Conservation (phyloP, 2,329 filamentous ascomycete genomes). For the Fusarium anguioides region DNA sequence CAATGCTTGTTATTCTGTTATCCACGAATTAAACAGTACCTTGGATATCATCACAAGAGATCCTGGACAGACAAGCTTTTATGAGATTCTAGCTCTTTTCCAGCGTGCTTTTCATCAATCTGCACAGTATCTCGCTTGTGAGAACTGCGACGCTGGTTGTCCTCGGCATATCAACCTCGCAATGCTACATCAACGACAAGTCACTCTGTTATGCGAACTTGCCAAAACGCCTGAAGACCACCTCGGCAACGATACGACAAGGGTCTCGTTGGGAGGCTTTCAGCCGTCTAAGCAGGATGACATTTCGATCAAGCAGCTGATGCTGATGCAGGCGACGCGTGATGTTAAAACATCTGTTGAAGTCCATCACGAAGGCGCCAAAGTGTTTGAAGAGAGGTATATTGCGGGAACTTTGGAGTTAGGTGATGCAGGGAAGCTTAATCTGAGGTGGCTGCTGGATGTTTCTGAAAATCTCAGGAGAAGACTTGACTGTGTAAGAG, state of each 20-base stretch:
- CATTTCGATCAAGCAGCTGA: conserved; percentile 2
- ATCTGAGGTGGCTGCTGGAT: conserved; percentile 3
- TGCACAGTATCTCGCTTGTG: conserved; percentile 1
- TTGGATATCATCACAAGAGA: not conserved
- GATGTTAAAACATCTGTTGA: not conserved
- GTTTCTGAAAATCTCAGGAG: not conserved
- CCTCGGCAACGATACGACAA: not conserved
- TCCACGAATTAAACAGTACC: not conserved
- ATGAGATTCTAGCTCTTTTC: not conserved
- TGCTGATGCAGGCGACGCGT: not conserved
- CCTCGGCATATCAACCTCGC: conserved; percentile 11
- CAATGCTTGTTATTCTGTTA: not conserved
- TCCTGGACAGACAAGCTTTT: not conserved
- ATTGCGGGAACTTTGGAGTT: not conserved
- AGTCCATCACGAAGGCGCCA: not conserved
- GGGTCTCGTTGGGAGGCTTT: not conserved
- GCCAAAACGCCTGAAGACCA: not conserved
- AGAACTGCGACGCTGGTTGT: conserved; percentile 11
- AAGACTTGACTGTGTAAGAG: not conserved
- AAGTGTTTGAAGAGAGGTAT: conserved; percentile 1
- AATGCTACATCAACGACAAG: conserved; percentile 16
- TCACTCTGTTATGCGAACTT: conserved; percentile 1
- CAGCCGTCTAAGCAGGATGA: not conserved
- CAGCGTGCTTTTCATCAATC: not conserved
- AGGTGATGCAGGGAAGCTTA: conserved; percentile 9